phyloP scores from a whole-genome alignment of 2,329 filamentous ascomycete genomes.

The Penicillium digitatum region DNA sequence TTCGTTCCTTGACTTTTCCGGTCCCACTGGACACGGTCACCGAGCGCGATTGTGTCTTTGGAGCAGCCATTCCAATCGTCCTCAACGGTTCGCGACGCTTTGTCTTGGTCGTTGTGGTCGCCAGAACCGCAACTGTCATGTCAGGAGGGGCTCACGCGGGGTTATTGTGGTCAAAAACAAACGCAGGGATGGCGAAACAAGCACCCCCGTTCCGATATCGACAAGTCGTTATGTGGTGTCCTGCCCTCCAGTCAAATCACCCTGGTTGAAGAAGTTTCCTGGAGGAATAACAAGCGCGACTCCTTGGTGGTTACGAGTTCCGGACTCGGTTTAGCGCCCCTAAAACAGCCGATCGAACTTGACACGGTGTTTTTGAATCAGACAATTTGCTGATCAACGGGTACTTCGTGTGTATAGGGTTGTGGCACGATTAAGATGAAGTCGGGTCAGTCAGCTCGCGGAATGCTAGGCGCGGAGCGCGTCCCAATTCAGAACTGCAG shows the following conservation, averaged over 20 bases:
- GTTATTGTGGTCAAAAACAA: slow-evolving; percentile 29
- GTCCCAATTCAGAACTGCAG: not conserved
- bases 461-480: slow-evolving; percentile 11
- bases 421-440: slow-evolving; percentile 1
- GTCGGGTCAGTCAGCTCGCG: not conserved
- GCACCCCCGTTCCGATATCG: not conserved
- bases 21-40: slow-evolving; percentile 25
- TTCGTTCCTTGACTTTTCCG: slow-evolving; percentile 23
- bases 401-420: slow-evolving; percentile 1
- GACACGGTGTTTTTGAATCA: not conserved
- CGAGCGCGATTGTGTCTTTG: slow-evolving; percentile 38
- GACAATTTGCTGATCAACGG: not conserved
- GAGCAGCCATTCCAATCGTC: slow-evolving; percentile 38
- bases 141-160: slow-evolving; percentile 28
- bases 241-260: not conserved
- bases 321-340: not conserved
- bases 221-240: not conserved
- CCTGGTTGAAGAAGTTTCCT: slow-evolving; percentile 3
- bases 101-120: slow-evolving; percentile 32
- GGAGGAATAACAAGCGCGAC: not conserved
- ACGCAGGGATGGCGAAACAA: slow-evolving; percentile 19
- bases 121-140: slow-evolving; percentile 40
- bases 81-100: slow-evolving; percentile 38
- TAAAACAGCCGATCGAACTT: not conserved
- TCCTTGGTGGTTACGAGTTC: not conserved